Conservation (phyloP, 176 grass and related monocot species). For the Carex littledalei region DNA sequence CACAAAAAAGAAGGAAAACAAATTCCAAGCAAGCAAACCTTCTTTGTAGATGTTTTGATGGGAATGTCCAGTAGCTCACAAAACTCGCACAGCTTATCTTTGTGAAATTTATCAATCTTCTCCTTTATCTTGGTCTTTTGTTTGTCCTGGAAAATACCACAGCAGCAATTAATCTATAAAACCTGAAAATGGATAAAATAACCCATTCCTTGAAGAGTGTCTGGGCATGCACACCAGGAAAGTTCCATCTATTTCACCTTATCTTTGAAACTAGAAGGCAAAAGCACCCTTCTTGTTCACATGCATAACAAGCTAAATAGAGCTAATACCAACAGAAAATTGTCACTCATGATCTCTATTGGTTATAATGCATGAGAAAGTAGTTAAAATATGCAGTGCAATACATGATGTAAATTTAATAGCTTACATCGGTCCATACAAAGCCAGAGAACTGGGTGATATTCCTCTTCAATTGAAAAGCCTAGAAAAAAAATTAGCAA, state of each 20-base stretch:
- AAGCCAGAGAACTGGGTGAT: slow-evolving; percentile 90
- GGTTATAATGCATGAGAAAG: not conserved
- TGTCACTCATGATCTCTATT: not conserved
- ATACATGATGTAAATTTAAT: not conserved
- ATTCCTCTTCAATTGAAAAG: slow-evolving; percentile 75
- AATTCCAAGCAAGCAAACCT: slow-evolving; percentile 40
- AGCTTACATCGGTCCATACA: slow-evolving; percentile 84
- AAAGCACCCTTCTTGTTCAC: not conserved
- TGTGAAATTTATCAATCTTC: slow-evolving; percentile 74
- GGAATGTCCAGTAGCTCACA: slow-evolving; percentile 76
- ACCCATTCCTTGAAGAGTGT: not conserved
- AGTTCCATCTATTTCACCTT: not conserved
- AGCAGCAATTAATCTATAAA: not conserved
- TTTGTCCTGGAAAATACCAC: slow-evolving; percentile 61
- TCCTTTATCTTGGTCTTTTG: slow-evolving; percentile 61
- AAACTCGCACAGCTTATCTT: slow-evolving; percentile 82
- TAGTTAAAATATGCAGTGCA: slow-evolving; percentile 1
- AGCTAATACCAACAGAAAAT: not conserved
- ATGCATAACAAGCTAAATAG: not conserved
- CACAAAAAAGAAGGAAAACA: not conserved
- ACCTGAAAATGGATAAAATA: not conserved
- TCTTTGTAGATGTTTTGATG: slow-evolving; percentile 53
- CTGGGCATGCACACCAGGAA: not conserved
- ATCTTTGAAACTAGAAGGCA: not conserved
- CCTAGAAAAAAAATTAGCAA: slow-evolving; percentile 36